Conservation (phyloP, 2,329 filamentous ascomycete species). For the Fusarium annulatum region DNA sequence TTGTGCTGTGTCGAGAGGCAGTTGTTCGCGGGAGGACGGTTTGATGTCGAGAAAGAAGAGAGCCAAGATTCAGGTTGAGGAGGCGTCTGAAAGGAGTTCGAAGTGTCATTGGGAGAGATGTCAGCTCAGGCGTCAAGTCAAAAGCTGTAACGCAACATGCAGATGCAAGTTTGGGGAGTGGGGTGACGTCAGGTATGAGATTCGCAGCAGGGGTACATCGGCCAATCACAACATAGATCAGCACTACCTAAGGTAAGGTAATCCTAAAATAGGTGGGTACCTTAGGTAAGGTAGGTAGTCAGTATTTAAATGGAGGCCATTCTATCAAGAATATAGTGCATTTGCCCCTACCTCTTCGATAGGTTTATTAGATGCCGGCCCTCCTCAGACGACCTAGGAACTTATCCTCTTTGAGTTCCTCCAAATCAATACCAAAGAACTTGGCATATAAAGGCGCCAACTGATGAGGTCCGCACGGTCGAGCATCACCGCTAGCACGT, state of each 20-base stretch:
- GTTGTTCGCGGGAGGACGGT: not conserved
- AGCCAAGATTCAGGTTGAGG: slow-evolving; percentile 1
- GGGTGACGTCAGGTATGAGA: slow-evolving; percentile 48
- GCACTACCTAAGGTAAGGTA: not conserved
- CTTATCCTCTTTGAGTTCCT: not conserved
- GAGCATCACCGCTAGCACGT: slow-evolving; percentile 1
- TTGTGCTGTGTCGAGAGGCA: slow-evolving; percentile 1
- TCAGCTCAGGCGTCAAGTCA: slow-evolving; percentile 26
- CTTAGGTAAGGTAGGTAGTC: not conserved
- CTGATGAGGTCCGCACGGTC: slow-evolving; percentile 10
- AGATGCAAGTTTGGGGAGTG: slow-evolving; percentile 36
- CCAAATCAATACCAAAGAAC: not conserved
- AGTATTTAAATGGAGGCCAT: not conserved
- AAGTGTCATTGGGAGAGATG: slow-evolving; percentile 35
- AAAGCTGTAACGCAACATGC: slow-evolving; percentile 19
- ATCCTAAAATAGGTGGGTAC: not conserved
- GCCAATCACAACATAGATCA: slow-evolving; percentile 12
- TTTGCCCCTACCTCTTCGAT: not conserved
- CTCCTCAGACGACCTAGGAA: not conserved
- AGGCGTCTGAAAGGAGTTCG: slow-evolving; percentile 17
- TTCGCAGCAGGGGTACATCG: not conserved
- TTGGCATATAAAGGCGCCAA: not conserved
- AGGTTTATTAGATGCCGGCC: not conserved
- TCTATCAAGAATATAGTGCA: not conserved
- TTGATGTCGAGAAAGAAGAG: not conserved